Conservation (phyloP, 768 basidiomycete genomes). For the Hericium erinaceus region DNA sequence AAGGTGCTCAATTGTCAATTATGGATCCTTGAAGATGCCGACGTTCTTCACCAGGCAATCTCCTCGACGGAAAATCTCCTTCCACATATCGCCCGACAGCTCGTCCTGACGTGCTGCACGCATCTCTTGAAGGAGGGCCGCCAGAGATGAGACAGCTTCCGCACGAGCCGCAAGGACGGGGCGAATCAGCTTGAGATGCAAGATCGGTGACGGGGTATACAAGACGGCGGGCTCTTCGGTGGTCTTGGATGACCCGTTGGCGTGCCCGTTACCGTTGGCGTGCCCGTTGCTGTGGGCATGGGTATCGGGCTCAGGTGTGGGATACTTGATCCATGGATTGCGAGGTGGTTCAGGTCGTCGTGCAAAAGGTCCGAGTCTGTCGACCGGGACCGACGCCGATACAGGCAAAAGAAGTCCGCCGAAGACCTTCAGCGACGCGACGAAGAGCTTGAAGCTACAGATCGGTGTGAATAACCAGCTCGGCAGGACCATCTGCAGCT, state of each 20-base stretch:
- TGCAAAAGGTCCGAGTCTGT: neutral
- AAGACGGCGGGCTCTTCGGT: too few species aligned
- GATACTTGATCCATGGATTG: neutral
- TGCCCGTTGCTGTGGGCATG: neutral
- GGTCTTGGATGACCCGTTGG: neutral
- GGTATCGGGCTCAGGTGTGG: neutral
- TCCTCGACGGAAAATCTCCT: neutral
- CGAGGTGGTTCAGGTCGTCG: neutral
- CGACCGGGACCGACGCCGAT: neutral
- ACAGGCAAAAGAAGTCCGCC: neutral
- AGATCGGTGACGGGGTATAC: too few species aligned
- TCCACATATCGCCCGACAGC: neutral
- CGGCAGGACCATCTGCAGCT: neutral
- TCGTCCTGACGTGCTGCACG: neutral
- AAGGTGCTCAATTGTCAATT: too few species aligned
- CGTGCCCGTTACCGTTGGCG: neutral
- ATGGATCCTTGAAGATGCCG: neutral
- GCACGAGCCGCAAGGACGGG: neutral
- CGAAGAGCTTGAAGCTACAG: neutral
- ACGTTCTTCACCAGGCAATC: neutral
- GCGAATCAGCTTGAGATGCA: neutral
- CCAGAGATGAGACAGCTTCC: neutral
- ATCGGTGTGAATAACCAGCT: neutral
- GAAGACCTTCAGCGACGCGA: neutral
- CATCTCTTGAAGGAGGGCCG: neutral